Evolutionary conservation across 2,329 filamentous ascomycete species (phyloP), one percentile per base, ranked within the genome.

Genomic region (Diplodia sapinea): DNA sequence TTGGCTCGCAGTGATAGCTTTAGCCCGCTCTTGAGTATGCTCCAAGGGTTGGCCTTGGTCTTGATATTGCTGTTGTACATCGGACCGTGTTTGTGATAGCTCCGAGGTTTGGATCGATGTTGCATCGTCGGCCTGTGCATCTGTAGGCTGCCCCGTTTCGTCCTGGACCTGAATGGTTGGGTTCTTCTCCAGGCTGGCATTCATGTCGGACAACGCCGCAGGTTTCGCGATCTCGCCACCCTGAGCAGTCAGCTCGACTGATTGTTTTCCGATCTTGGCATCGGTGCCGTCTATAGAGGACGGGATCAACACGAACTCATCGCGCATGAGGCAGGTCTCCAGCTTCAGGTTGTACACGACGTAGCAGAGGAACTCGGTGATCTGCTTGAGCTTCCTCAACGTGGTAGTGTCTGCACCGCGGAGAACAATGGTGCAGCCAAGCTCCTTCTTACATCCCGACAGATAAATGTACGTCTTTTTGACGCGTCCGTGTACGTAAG

Each of bases 311-410:
- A 96, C 91, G 72, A 93, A 96, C 73, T 96, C 94, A 77, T 99
- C 95, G 64, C 92, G 87, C 86, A 99, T 92, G 55, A 99, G 83
- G 72, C 92, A 97, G 1, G 95, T 97, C 79, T 99, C 95, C 15
- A 99, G 85, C 76, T 96, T 97, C 65, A 99, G 84, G 73, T 97
- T 99, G 80, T 99, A 99, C 13, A 98, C 94, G 23, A 99, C 96
- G 73, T 98, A 99, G 47, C 96, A 91, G 94, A 99, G 97, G 76
- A 99, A 98, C 76, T 99, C 95, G 12, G 94, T 95, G 71, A 99
- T 95, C 64, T 89, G 87, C 80, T 99, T 99, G 78, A 99, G 88
- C 72, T 89, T 91, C 1, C 88, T 83, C 20, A 99, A 84, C 0
- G 88, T 84, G 57, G 87, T 82, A 36, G 88, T 89, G 68, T 91